phyloP scores from a whole-genome alignment of 2,329 filamentous ascomycete genomes.

The Amylocarpus encephaloides region DNA sequence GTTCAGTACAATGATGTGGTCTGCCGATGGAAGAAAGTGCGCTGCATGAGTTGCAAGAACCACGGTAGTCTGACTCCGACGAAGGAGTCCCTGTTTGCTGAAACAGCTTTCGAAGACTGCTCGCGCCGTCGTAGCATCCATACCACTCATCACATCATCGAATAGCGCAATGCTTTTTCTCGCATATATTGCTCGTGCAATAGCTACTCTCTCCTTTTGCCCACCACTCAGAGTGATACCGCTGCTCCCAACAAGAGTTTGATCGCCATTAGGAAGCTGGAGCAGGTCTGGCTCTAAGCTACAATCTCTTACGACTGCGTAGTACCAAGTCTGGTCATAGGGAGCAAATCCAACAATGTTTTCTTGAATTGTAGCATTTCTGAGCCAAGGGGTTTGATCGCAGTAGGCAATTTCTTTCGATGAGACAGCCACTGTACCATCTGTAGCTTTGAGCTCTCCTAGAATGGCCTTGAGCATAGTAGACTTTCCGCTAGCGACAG shows the following conservation, averaged over 20 bases:
- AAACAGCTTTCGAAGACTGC: neutral
- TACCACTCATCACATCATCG: constrained; percentile 24
- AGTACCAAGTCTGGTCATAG: neutral
- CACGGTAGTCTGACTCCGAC: constrained; percentile 29
- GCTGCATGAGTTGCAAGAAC: constrained; percentile 32
- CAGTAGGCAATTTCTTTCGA: constrained; percentile 33
- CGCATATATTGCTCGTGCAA: constrained; percentile 16
- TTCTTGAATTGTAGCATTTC: constrained; percentile 35
- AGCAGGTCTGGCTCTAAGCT: too few species aligned
- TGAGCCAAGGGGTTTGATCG: constrained; percentile 39
- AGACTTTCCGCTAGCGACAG: constrained; percentile 34
- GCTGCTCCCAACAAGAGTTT: constrained; percentile 20
- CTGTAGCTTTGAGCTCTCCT: constrained; percentile 9
- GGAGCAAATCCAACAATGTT: constrained; percentile 32
- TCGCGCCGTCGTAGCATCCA: constrained; percentile 18
- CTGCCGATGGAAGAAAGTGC: constrained; percentile 30
- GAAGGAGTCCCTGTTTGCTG: constrained; percentile 11
- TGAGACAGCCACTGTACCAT: constrained; percentile 2
- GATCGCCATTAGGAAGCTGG: constrained; percentile 18
- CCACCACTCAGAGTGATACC: constrained; percentile 16
- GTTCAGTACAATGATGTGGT: constrained; percentile 34
- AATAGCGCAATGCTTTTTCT: constrained; percentile 10
- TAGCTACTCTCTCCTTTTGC: constrained; percentile 21
- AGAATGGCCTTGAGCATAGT: constrained; percentile 20
- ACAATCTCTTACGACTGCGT: too few species aligned